Conservation (phyloP, 2,329 filamentous ascomycete genomes). For the Trichophyton equinum region DNA sequence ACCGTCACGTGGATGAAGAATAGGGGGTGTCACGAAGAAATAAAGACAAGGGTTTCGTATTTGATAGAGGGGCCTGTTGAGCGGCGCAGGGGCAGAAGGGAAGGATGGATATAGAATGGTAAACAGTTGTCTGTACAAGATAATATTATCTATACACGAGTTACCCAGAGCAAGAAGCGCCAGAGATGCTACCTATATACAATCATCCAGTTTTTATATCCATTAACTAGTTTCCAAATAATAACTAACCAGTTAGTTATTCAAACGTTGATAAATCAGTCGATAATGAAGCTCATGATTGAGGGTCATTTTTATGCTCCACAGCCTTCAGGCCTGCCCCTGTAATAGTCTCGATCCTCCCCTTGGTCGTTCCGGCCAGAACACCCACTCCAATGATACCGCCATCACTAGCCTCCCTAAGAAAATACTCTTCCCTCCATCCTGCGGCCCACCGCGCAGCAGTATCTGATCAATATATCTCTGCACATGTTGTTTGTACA, state of each 20-base stretch:
- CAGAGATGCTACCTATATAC: too few relatives aligned
- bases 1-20: background rate
- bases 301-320: background rate
- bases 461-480: constrained; percentile 49
- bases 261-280: too few relatives aligned
- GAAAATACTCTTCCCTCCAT: constrained; percentile 36
- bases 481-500: constrained; percentile 56
- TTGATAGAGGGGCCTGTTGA: background rate
- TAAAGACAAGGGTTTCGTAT: background rate
- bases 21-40: background rate
- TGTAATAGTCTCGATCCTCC: constrained; percentile 5
- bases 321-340: background rate
- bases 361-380: constrained; percentile 33
- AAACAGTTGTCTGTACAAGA: too few relatives aligned
- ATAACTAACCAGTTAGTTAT: too few relatives aligned
- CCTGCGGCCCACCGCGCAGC: constrained; percentile 27
- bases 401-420: constrained; percentile 39
- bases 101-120: too few relatives aligned
- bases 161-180: too few relatives aligned
- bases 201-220: too few relatives aligned
- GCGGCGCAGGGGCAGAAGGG: too few relatives aligned
- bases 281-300: background rate
- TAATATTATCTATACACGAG: too few relatives aligned
- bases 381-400: constrained; percentile 42
- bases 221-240: too few relatives aligned